phyloP scores from a whole-genome alignment of 257 asterid species.

The Solanum paucissectum region DNA sequence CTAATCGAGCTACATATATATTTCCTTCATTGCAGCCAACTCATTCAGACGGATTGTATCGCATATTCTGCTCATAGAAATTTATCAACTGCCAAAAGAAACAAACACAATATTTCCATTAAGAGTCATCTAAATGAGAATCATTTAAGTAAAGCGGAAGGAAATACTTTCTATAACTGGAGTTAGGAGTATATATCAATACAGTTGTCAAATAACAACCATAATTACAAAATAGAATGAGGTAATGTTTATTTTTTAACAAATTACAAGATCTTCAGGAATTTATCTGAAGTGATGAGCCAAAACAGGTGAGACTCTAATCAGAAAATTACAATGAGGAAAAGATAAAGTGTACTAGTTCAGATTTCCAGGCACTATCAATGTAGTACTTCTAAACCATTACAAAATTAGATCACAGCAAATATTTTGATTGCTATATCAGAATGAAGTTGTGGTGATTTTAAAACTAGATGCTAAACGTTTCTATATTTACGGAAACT shows the following conservation, averaged over 20 bases:
- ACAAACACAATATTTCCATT: not conserved
- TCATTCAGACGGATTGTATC: conserved; percentile 36
- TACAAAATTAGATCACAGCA: not conserved
- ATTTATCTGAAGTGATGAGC: not conserved
- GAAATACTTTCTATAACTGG: not conserved
- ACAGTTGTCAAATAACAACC: not conserved
- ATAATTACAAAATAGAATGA: not conserved
- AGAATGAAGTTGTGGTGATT: not conserved
- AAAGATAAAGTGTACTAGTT: not conserved
- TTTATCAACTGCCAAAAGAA: conserved; percentile 53
- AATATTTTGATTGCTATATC: not conserved
- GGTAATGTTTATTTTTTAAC: not conserved
- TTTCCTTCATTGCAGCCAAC: conserved; percentile 10
- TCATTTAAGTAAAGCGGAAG: not conserved
- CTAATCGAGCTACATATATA: not conserved
- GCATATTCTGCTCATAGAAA: conserved; percentile 71
- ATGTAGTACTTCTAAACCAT: not conserved
- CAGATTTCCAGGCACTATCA: not conserved
- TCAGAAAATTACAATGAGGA: not conserved
- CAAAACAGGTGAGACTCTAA: not conserved
- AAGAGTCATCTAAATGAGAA: not conserved
- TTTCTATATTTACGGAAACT: not conserved
- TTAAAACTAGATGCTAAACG: not conserved
- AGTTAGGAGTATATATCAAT: not conserved
- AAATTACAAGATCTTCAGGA: not conserved